Evolutionary conservation across 2,329 filamentous ascomycete species (phyloP).

Genomic region (Alternaria viburni): DNA sequence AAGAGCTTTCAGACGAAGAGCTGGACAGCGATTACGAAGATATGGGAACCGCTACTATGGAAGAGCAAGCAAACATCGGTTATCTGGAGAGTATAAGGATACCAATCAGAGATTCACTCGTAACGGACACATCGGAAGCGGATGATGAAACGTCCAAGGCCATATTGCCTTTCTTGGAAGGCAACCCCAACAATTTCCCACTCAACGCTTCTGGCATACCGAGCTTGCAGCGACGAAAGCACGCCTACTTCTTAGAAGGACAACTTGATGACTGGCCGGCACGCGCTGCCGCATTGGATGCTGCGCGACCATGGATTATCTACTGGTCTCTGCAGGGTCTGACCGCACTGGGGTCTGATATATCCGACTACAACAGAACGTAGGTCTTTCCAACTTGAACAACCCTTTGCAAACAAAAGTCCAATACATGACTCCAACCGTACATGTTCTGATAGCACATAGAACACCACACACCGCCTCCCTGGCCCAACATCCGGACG

Average conservation of each 20-base stretch:
- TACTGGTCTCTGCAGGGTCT: slow-evolving; percentile 89
- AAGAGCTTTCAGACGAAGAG: slow-evolving; percentile 45
- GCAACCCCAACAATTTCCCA: slow-evolving; percentile 57
- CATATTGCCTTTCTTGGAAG: slow-evolving; percentile 71
- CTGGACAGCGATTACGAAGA: slow-evolving; percentile 46
- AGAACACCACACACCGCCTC: slow-evolving; percentile 75
- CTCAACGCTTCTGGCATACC: slow-evolving; percentile 78
- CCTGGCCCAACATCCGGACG: slow-evolving; percentile 79
- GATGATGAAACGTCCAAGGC: slow-evolving; percentile 73
- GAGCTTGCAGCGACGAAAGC: slow-evolving; percentile 68
- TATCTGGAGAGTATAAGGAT: slow-evolving; percentile 49
- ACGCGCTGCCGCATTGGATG: slow-evolving; percentile 76
- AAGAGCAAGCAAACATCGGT: slow-evolving; percentile 38
- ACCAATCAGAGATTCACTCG: slow-evolving; percentile 68
- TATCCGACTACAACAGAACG: slow-evolving; percentile 67
- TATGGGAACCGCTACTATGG: slow-evolving; percentile 36
- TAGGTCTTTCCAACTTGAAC: slow-evolving; percentile 46
- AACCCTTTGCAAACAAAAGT: neutral
- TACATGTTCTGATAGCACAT: slow-evolving; percentile 18
- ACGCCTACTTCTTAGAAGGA: slow-evolving; percentile 66
- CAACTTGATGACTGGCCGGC: slow-evolving; percentile 67
- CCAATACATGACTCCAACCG: neutral
- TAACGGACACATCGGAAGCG: slow-evolving; percentile 70
- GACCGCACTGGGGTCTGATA: slow-evolving; percentile 76
- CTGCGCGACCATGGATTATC: slow-evolving; percentile 89